Evolutionary conservation across 2,329 filamentous ascomycete species (phyloP).

Genomic region (Mycosphaerella sp.): DNA sequence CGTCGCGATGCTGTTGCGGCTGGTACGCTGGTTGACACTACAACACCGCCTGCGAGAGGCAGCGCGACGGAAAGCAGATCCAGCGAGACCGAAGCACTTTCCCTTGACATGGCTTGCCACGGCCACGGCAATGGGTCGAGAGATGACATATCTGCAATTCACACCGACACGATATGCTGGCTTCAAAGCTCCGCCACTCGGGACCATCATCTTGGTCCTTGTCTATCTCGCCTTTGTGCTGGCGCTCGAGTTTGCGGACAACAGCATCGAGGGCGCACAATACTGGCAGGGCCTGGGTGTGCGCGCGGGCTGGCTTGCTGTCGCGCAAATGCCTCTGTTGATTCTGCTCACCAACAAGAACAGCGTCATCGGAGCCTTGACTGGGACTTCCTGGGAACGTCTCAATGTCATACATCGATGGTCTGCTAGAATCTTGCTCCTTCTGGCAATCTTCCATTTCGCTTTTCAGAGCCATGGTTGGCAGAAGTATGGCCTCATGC

Average conservation of each 20-base stretch:
- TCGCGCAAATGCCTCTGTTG: constrained; percentile 36
- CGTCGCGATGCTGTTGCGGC: constrained; percentile 31
- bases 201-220: constrained; percentile 23
- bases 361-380: constrained; percentile 32
- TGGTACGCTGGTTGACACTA: constrained; percentile 25
- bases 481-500: constrained; percentile 22
- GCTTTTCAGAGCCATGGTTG: constrained; percentile 25
- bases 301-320: constrained; percentile 35
- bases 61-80: constrained; percentile 28
- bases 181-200: constrained; percentile 26
- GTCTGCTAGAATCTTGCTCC: constrained; percentile 31
- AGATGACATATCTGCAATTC: constrained; percentile 33
- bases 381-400: constrained; percentile 32
- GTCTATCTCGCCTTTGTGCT: constrained; percentile 26
- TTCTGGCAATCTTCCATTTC: constrained; percentile 30
- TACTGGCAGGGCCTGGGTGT: constrained; percentile 28
- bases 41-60: constrained; percentile 34
- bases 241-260: constrained; percentile 26
- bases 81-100: constrained; percentile 31
- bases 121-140: constrained; percentile 32
- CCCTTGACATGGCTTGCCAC: constrained; percentile 27
- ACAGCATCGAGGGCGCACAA: constrained; percentile 22
- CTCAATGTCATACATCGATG: constrained; percentile 35
- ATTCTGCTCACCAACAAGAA: constrained; percentile 37
- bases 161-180: constrained; percentile 20